A percentile compares a stretch with the other conserved stretches of the same genome.
These are phyloP conservation scores for Rheum nobile DNA, from an alignment of 148 eudicot species.

Conservation along the genomic window DNA sequence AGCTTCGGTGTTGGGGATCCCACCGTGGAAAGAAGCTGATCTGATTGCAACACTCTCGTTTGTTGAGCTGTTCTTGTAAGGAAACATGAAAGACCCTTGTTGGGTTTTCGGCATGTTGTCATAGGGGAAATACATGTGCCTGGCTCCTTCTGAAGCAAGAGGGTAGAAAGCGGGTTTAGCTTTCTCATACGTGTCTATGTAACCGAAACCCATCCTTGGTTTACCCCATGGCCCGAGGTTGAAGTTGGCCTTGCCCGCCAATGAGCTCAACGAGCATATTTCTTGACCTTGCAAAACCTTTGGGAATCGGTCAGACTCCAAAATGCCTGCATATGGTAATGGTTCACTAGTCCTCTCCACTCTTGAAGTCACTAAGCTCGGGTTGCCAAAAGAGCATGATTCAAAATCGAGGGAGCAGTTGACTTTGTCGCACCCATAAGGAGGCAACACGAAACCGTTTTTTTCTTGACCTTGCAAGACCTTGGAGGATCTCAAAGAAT, in stretches of 20 bases:
- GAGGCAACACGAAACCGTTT: conserved; percentile 49
- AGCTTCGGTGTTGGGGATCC: conserved; percentile 20
- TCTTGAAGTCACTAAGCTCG: conserved; percentile 21
- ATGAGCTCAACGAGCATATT: conserved; percentile 67
- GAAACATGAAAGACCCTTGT: conserved; percentile 20
- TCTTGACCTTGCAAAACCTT: conserved; percentile 99
- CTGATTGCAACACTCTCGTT: conserved; percentile 18
- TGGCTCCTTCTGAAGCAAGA: conserved; percentile 64
- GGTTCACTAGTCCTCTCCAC: conserved; percentile 26
- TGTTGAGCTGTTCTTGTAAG: conserved; percentile 20
- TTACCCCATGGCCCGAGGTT: conserved; percentile 32
- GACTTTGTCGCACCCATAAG: conserved; percentile 36
- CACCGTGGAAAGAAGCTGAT: conserved; percentile 21
- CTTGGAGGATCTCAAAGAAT: conserved; percentile 73
- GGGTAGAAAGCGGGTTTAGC: conserved; percentile 48
- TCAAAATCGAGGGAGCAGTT: conserved; percentile 38
- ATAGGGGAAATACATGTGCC: conserved; percentile 46
- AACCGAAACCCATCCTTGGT: conserved; percentile 30
- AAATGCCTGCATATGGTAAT: conserved; percentile 35
- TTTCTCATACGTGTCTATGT: conserved; percentile 26
- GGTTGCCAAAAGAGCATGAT: conserved; percentile 21
- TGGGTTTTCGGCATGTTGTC: conserved; percentile 27
- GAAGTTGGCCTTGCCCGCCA: conserved; percentile 37
- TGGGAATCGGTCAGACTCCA: conserved; percentile 58
- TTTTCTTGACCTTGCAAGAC: conserved; percentile 99